phyloP scores from a whole-genome alignment of 345 rosid species.

The Hirschfeldia incana region DNA sequence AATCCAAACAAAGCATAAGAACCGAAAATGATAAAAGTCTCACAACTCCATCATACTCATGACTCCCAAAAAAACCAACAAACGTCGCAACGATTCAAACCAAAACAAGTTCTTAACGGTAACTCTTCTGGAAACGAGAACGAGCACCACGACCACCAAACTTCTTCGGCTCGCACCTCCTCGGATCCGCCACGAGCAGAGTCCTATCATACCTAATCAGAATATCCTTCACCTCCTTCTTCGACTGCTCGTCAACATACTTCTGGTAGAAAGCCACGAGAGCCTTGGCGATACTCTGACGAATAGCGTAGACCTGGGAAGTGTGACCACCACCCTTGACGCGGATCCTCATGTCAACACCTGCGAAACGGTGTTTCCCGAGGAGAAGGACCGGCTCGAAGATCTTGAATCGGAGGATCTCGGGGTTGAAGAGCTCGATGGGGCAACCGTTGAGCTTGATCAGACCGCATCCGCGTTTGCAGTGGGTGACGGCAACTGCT shows the following conservation, averaged over 20 bases:
- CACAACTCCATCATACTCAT: slow-evolving; percentile 27
- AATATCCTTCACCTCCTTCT: slow-evolving; percentile 89
- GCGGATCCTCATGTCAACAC: slow-evolving; percentile 83
- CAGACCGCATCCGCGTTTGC: slow-evolving; percentile 72
- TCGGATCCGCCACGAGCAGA: slow-evolving; percentile 84
- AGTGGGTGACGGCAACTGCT: slow-evolving; percentile 78
- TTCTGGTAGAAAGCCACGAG: slow-evolving; percentile 85
- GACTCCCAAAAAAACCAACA: slow-evolving; percentile 1
- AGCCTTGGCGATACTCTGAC: slow-evolving; percentile 92
- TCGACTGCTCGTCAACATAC: slow-evolving; percentile 82
- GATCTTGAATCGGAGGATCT: slow-evolving; percentile 80
- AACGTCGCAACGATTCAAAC: slow-evolving; percentile 12
- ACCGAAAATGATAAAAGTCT: slow-evolving; percentile 21
- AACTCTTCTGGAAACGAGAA: slow-evolving; percentile 93
- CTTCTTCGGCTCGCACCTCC: slow-evolving; percentile 97
- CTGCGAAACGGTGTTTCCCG: slow-evolving; percentile 74
- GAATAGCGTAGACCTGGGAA: slow-evolving; percentile 87
- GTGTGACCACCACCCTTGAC: slow-evolving; percentile 92
- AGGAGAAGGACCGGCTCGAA: slow-evolving; percentile 74
- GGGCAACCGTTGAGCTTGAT: slow-evolving; percentile 85
- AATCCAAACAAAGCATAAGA: slow-evolving; percentile 18
- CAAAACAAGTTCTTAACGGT: slow-evolving; percentile 53
- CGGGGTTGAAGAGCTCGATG: slow-evolving; percentile 73
- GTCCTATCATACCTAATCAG: slow-evolving; percentile 83
- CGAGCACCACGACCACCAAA: slow-evolving; percentile 96